A percentile compares a stretch with the other conserved stretches of the same genome.
Conservation (phyloP, 169 alveolate species). For the Eimeria praecox region DNA sequence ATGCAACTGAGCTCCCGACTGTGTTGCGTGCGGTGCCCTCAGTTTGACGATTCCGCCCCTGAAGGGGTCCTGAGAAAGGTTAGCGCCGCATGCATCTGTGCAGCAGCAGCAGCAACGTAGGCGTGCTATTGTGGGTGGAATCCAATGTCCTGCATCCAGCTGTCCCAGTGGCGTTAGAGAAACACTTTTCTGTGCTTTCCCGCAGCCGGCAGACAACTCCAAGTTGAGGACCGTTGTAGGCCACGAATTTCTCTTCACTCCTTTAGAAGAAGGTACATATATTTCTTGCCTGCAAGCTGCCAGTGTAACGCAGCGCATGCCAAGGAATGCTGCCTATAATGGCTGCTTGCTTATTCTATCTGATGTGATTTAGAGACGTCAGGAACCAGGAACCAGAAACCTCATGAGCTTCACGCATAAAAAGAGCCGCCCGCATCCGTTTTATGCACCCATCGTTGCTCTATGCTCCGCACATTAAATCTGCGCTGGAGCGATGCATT, state of each 20-base stretch:
- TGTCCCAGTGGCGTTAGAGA: neutral
- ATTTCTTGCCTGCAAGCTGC: neutral
- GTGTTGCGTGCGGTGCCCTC: constrained; percentile 33
- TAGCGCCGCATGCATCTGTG: neutral
- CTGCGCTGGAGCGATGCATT: neutral
- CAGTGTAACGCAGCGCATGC: neutral
- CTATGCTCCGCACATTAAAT: neutral
- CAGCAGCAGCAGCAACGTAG: neutral
- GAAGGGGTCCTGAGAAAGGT: constrained; percentile 67
- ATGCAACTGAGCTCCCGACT: neutral
- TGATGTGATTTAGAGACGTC: neutral
- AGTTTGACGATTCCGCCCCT: constrained; percentile 52
- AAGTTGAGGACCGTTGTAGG: constrained; percentile 44
- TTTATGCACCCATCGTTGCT: neutral
- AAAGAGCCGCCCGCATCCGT: too few relatives aligned
- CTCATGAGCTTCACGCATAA: neutral
- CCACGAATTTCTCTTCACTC: constrained; percentile 60
- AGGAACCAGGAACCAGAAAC: too few relatives aligned
- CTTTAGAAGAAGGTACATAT: constrained; percentile 46
- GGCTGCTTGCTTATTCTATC: neutral
- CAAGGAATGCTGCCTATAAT: neutral
- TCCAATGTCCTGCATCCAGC: too few relatives aligned
- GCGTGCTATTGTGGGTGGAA: neutral
- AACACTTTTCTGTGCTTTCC: neutral
- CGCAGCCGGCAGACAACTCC: constrained; percentile 73